Evolutionary conservation across 2,329 filamentous ascomycete species (phyloP), one percentile per base, ranked within the genome.

Genomic region (Capronia americana): DNA sequence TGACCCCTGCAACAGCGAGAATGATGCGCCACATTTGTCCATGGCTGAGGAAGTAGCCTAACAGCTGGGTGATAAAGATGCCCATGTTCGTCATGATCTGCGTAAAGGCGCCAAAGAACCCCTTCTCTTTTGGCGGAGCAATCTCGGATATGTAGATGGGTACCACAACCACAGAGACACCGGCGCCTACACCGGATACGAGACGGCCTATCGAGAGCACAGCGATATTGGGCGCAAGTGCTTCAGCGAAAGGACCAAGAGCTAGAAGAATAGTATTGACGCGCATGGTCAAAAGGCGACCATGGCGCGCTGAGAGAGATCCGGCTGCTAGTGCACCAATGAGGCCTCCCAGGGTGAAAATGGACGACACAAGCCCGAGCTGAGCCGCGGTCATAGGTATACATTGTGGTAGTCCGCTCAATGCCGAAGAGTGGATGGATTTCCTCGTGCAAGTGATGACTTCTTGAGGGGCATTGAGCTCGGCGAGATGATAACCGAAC

Each of bases 101-200:
- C 0, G 95, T 98, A 79, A 96, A 91, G 65, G 87, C 83, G 12
- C 87, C 87, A 72, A 97, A 98, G 70, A 96, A 88, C 10, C 93
- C 93, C 63, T 89, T 87, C 71, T 90, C 86, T 17, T 83, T 81
- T 0, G 88, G 88, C 4, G 94, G 95, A 0, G 93, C 90, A 28
- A 97, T 87, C 79, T 99, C 95, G 53, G 92, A 93, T 72, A 99
- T 93, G 81, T 96, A 99, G 24, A 99, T 87, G 0, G 95, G 95
- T 1, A 96, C 93, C 46, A 97, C 92, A 23, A 99, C 95, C 2
- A 95, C 94, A 0, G 93, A 88, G 1, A 93, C 92, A 20, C 95
- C 95, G 4, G 93, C 93, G 6, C 92, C 93, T 1, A 96, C 76
- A 12, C 95, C 95, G 4, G 91, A 90, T 11, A 98, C 75, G 26